A percentile compares a stretch with the other conserved stretches of the same genome.
Evolutionary conservation across 2,329 filamentous ascomycete genomes (phyloP).

Genomic region (Monilinia vaccinii-corymbosi): DNA sequence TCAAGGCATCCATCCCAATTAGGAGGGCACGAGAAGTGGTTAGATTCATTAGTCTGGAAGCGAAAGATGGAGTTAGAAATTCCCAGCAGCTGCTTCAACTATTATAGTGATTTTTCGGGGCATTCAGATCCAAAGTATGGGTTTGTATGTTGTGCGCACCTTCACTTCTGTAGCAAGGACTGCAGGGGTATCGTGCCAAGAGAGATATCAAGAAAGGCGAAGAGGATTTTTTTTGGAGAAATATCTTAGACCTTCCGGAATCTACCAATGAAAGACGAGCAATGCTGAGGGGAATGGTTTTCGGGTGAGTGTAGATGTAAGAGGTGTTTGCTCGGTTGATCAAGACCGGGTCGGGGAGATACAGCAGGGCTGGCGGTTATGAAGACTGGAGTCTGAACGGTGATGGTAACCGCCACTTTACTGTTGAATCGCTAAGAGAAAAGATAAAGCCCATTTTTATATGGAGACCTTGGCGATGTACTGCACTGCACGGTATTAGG

Average conservation of each 20-base stretch:
- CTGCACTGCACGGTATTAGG: too few species aligned
- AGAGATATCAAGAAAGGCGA: neutral
- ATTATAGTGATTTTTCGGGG: neutral
- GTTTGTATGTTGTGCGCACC: neutral
- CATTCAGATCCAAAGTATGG: neutral
- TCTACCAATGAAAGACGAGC: neutral
- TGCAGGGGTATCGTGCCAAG: neutral
- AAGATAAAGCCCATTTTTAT: too few species aligned
- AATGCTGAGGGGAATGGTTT: neutral
- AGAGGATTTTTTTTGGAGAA: neutral
- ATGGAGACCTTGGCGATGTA: too few species aligned
- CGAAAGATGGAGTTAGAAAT: neutral
- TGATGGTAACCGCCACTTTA: too few species aligned
- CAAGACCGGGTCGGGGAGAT: neutral
- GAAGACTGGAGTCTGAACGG: too few species aligned
- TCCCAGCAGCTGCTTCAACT: neutral
- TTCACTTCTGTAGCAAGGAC: constrained; percentile 1
- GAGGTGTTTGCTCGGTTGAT: neutral
- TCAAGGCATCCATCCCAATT: neutral
- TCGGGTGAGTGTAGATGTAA: neutral
- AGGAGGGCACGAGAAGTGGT: neutral
- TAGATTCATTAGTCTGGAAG: too few species aligned
- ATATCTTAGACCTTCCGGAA: neutral
- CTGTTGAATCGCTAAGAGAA: too few species aligned
- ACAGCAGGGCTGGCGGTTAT: too few species aligned